phyloP scores from a whole-genome alignment of 768 basidiomycete genomes.

The Auriculariales sp. region DNA sequence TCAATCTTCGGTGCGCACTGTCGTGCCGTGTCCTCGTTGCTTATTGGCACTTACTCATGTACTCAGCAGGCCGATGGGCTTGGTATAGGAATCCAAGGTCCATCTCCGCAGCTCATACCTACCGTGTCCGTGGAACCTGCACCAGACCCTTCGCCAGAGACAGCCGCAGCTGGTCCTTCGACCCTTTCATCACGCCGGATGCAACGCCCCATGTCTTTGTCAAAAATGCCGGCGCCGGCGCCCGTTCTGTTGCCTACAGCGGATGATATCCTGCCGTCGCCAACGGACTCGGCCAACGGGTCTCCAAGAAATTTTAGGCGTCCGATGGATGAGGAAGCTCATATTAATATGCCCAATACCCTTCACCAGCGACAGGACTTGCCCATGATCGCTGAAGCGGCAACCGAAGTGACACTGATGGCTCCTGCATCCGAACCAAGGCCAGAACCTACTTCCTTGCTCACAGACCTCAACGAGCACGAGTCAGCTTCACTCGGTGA shows the following conservation, averaged over 20 bases:
- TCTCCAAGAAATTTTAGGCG: neutral
- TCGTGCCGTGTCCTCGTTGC: neutral
- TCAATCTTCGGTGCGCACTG: neutral
- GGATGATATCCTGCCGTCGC: slow-evolving; percentile 35
- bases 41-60: slow-evolving; percentile 7
- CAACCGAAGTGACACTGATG: neutral
- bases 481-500: neutral
- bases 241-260: slow-evolving; percentile 58
- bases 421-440: neutral
- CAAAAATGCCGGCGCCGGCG: slow-evolving; percentile 54
- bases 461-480: neutral
- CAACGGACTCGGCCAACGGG: slow-evolving; percentile 13
- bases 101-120: slow-evolving; percentile 10
- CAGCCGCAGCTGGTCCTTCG: neutral
- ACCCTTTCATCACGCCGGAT: neutral
- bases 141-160: slow-evolving; percentile 2
- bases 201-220: slow-evolving; percentile 41
- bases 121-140: slow-evolving; percentile 12
- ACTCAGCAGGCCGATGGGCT: slow-evolving; percentile 3
- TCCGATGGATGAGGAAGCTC: neutral
- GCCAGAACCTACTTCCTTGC: neutral
- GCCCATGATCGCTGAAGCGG: neutral
- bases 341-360: neutral
- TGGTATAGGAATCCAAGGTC: slow-evolving; percentile 9
- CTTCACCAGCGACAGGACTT: neutral